Conservation (phyloP, 2,329 filamentous ascomycete genomes). For the Monilinia laxa region DNA sequence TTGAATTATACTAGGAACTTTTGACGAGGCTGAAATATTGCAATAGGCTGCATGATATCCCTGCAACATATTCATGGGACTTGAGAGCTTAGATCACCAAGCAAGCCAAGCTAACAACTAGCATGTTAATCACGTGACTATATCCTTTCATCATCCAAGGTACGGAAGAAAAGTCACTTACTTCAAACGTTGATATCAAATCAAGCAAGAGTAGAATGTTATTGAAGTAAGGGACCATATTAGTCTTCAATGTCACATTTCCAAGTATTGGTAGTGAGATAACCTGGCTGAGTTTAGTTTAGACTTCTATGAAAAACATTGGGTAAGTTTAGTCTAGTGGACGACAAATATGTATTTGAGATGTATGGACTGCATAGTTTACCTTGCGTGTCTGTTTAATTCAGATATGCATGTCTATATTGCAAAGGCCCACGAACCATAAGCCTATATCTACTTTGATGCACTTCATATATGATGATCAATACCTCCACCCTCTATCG, state of each 20-base stretch:
- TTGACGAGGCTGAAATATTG: conserved; percentile 31
- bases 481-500: neutral
- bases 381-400: neutral
- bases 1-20: conserved; percentile 5
- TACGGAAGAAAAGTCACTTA: neutral
- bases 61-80: conserved; percentile 7
- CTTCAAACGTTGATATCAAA: neutral
- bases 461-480: neutral
- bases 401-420: neutral
- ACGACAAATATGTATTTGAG: neutral
- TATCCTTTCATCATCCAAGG: no score
- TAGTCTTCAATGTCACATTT: neutral
- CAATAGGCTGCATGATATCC: conserved; percentile 11
- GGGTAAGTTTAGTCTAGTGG: neutral
- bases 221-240: neutral
- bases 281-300: neutral
- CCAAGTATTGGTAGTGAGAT: neutral
- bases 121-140: no score
- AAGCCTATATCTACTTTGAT: neutral
- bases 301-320: neutral
- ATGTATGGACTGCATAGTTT: neutral
- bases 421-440: neutral
- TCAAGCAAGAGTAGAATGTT: neutral
- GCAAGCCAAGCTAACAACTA: neutral
- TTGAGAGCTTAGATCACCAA: neutral